Conservation (phyloP, 2,329 filamentous ascomycete species). For the Trichophyton verrucosum region DNA sequence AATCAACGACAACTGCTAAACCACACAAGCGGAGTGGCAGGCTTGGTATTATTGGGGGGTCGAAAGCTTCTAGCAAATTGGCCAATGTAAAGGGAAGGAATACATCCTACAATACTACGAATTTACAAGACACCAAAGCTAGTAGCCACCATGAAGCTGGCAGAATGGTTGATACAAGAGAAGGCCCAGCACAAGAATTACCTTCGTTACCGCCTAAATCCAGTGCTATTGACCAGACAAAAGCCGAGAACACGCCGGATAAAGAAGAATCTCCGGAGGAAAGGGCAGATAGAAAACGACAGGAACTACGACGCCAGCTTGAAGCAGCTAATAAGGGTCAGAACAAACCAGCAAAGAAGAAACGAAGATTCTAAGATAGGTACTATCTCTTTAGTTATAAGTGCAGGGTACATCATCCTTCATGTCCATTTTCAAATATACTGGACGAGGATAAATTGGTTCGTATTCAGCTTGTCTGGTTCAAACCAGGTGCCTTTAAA, state of each 20-base stretch:
- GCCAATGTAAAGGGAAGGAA: not conserved
- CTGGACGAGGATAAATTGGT: too few relatives aligned
- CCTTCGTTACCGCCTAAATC: not conserved
- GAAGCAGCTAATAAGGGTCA: conserved; percentile 38
- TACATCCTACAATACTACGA: not conserved
- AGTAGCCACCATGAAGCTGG: not conserved
- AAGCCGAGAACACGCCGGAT: conserved; percentile 13
- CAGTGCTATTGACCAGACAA: conserved; percentile 1
- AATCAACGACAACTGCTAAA: conserved; percentile 12
- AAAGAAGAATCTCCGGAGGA: conserved; percentile 37
- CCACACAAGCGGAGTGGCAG: conserved; percentile 17
- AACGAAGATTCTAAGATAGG: conserved; percentile 39
- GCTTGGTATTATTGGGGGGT: conserved; percentile 26
- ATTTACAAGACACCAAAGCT: not conserved
- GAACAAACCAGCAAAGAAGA: conserved; percentile 41
- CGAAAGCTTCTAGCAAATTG: conserved; percentile 4
- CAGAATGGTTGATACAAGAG: not conserved
- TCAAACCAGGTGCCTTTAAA: too few relatives aligned
- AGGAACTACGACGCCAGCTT: conserved; percentile 44
- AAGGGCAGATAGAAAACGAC: conserved; percentile 42
- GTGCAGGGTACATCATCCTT: too few relatives aligned
- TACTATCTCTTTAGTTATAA: not conserved
- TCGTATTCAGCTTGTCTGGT: too few relatives aligned
- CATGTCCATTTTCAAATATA: too few relatives aligned
- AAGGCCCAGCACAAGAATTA: not conserved